Evolutionary conservation across 495 filamentous ascomycete genomes (phyloP), one percentile per base, ranked within the genome.

Genomic region (Penicillium argentinense): DNA sequence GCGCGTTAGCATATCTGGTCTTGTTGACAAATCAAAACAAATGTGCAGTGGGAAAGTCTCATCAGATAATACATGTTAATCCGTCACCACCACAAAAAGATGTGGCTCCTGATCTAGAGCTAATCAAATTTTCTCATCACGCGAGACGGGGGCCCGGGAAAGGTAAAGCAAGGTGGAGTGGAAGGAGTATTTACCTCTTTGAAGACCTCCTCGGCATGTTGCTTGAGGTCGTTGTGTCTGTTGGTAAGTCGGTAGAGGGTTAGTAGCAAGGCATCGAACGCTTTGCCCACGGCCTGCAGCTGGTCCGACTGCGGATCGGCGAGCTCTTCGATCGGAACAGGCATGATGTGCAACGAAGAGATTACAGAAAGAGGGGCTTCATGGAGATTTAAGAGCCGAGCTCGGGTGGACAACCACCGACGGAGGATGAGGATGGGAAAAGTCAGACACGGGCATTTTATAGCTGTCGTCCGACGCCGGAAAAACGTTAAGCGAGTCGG

Each of bases 51-150:
- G 26, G 18, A 14, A 55, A 45, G 56, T 69, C 68, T 71, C 63
- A 53, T 76, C 72, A 70, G 71, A 72, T 74, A 76, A 74, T 78
- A 75, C 66, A 76, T 72, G 67, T 61, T 62, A 63, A 58, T 76
- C 74, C 54, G 72, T 79, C 76, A 77, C 47, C 57, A 66, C 63
- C 68, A 67, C 70, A 61, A 34, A 44, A 49, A n/a, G n/a, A n/a
- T n/a, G 71, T 66, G 68, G 64, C 73, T 78, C 65, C 67, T 75
- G 75, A 79, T 79, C 76, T 79, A 79, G 76, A 79, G 76, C 76
- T 79, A 75, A 77, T 72, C 51, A 64, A 58, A 51, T 65, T 73
- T 65, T 74, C 60, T 76, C 76, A 45, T 79, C 76, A 76, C 69
- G 52, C 62, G 63, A 72, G 68, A 72, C 59, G 46, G 38, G 28